These are phyloP conservation scores for Mimosa bimucronata DNA, from an alignment of 306 rosid genomes.

Conservation along the genomic window DNA sequence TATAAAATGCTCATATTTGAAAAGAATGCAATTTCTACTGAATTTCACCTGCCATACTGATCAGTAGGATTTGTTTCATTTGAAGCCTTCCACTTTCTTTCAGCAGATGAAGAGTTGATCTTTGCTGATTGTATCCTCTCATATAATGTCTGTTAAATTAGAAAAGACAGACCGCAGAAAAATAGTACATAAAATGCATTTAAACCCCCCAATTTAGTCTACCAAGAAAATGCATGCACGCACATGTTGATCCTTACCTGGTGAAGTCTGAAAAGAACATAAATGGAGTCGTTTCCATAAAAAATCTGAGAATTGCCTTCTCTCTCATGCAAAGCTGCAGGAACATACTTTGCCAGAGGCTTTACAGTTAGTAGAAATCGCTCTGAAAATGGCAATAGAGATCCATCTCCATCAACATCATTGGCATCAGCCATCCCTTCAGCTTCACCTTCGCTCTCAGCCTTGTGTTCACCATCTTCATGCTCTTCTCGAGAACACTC, in stretches of 20 bases:
- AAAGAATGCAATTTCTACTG: constrained; percentile 26
- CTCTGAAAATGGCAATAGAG: constrained; percentile 73
- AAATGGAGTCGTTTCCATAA: constrained; percentile 95
- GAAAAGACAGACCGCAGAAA: constrained; percentile 31
- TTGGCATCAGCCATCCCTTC: constrained; percentile 95
- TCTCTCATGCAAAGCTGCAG: constrained; percentile 56
- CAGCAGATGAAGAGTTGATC: constrained; percentile 85
- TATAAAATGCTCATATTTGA: constrained; percentile 20
- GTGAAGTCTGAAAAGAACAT: constrained; percentile 93
- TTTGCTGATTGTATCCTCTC: constrained; percentile 94
- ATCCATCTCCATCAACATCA: constrained; percentile 91
- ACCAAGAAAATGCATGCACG: not conserved
- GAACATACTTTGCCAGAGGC: constrained; percentile 90
- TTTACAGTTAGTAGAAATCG: constrained; percentile 77
- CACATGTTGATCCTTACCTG: constrained; percentile 58
- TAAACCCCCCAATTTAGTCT: constrained; percentile 25
- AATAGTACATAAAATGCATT: constrained; percentile 9
- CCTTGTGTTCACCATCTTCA: constrained; percentile 83
- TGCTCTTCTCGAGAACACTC: constrained; percentile 94
- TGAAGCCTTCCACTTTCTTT: constrained; percentile 89
- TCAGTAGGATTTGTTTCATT: constrained; percentile 68
- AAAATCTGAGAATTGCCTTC: constrained; percentile 66
- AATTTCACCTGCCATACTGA: constrained; percentile 76
- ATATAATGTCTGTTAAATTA: constrained; percentile 72
- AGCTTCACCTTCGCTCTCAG: constrained; percentile 99